These are phyloP conservation scores for Verbena officinalis DNA, from an alignment of 257 asterid species.

Conservation along the genomic window DNA sequence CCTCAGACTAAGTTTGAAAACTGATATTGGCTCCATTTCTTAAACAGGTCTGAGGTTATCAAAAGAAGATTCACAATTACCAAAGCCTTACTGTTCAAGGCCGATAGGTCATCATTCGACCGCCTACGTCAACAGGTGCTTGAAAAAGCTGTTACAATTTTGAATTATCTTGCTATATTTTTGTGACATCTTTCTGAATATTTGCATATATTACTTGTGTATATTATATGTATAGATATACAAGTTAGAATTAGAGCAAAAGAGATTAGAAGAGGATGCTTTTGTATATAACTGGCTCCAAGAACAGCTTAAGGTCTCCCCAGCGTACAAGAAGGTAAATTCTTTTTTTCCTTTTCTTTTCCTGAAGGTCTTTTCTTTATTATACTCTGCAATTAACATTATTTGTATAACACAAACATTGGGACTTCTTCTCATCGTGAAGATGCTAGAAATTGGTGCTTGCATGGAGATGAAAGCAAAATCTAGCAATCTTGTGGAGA, in stretches of 20 bases:
- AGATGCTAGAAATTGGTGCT: slow-evolving; percentile 77
- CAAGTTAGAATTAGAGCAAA: slow-evolving; percentile 82
- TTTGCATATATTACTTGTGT: not conserved
- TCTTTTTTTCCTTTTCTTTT: not conserved
- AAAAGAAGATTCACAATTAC: slow-evolving; percentile 70
- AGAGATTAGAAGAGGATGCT: slow-evolving; percentile 83
- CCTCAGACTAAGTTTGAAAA: not conserved
- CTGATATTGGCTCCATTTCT: not conserved
- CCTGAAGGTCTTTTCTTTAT: not conserved
- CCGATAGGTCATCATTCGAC: slow-evolving; percentile 75
- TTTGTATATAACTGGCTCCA: slow-evolving; percentile 84
- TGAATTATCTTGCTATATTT: not conserved
- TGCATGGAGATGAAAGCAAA: slow-evolving; percentile 58
- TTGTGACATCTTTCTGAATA: slow-evolving; percentile 14
- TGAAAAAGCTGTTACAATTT: slow-evolving; percentile 4
- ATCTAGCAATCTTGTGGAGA: slow-evolving; percentile 42
- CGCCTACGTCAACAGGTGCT: slow-evolving; percentile 80
- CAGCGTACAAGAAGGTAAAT: slow-evolving; percentile 80
- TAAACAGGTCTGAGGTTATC: slow-evolving; percentile 66
- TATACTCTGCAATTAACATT: not conserved
- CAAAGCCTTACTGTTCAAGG: slow-evolving; percentile 69
- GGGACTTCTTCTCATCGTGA: slow-evolving; percentile 8
- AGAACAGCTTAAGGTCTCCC: slow-evolving; percentile 75
- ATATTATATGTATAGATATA: slow-evolving; percentile 44
- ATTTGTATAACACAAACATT: not conserved